Evolutionary conservation across 208 protist genomes (phyloP).

Genomic region (Leishmania aethiopica): DNA sequence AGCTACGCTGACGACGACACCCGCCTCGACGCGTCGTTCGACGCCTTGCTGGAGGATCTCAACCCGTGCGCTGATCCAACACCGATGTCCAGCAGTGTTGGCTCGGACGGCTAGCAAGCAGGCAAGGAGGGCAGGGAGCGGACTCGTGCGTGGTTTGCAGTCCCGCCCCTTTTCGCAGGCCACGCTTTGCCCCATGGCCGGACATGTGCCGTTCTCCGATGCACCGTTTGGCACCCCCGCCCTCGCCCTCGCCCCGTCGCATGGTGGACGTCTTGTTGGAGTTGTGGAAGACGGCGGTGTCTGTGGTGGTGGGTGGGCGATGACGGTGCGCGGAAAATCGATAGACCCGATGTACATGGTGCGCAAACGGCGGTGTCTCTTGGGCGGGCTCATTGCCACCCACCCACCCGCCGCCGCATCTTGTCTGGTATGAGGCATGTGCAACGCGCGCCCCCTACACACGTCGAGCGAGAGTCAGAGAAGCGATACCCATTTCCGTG

Average conservation of each 20-base stretch:
- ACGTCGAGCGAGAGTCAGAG: background rate
- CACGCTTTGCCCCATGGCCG: background rate
- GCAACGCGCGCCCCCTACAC: background rate
- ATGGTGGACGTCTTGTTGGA: background rate
- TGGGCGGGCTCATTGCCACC: background rate
- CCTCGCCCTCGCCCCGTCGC: background rate
- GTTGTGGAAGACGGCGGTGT: background rate
- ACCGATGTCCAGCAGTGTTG: background rate
- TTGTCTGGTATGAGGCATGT: background rate
- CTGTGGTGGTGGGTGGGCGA: background rate
- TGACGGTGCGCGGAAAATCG: background rate
- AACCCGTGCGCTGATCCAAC: constrained; percentile 5
- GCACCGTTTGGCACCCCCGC: background rate
- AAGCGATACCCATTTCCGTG: background rate
- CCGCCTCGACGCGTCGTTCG: background rate
- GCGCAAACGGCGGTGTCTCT: background rate
- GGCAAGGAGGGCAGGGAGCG: background rate
- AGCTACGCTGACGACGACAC: background rate
- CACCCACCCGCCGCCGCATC: background rate
- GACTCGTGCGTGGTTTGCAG: background rate
- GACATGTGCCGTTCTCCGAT: background rate
- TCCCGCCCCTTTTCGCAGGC: background rate
- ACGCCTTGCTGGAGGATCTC: constrained; percentile 14
- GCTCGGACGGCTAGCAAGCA: background rate
- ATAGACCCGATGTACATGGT: background rate